Base-by-base conservation (phyloP, 169 alveolate species). In the Plasmodium gaboni region DNA sequence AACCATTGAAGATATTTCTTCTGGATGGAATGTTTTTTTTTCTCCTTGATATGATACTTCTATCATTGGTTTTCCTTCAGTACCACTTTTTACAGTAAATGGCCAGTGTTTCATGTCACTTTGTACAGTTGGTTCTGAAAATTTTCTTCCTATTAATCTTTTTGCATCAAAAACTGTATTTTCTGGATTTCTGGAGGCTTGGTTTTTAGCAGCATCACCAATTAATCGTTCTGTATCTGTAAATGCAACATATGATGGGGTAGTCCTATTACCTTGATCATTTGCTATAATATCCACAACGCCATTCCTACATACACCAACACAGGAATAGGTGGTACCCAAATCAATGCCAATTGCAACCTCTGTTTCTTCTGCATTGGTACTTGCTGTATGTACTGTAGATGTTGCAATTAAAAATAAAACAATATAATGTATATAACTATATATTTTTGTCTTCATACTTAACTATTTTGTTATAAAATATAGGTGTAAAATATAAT, bases 241-340 rank as follows among this genome's bases (percentile, higher is more conserved):
- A 92, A 98, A 98, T 55, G 99, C 99, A 46, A 98, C 99, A 89
- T 97, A 98, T 0, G 99, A 98, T 13, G 99, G 99, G 10, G 99
- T 98, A 73, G 99, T 98, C 69, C 99, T 94, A 95, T 98, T 98
- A 48, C 99, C 99, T 93, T 98, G 98, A 78, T 98, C 99, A 89
- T 98, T 98, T 15, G 99, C 98, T 73, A 98, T 97, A 85, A 99
- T 98, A 89, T 98, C 99, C 60, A 97, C 99, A 89, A 96, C 96
- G 71, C 97, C 98, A 94, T 98, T 97, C 89, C 96, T 95, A 95
- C 96, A 97, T 60, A 97, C 98, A 48, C 99, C 99, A 7, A 98
- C 99, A 88, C 99, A 98, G 44, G 99, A 96, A 95, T 97, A 97
- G 17, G 99, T 98, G 46, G 99, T 97, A 60, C 99, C 99, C 28